Base-by-base conservation (phyloP, 805 yeast species). In the Kodamaea jinghongensis region DNA sequence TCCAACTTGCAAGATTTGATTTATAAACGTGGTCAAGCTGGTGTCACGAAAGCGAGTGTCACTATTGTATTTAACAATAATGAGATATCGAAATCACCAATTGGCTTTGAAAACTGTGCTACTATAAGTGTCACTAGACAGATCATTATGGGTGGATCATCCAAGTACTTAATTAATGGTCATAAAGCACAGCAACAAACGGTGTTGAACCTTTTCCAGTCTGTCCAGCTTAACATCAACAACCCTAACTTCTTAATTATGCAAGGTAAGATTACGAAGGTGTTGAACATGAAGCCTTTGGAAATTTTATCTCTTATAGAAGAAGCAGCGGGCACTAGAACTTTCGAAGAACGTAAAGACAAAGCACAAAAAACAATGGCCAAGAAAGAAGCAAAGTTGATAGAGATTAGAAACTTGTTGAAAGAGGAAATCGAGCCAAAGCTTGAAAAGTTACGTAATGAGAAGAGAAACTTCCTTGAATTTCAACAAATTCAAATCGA, bases 221-320 rank as follows among this genome's bases (percentile, higher is more conserved):
- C 95, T 12, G 96, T 95, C 15, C 99, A 93, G 63, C 75, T 93
- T 46, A 93, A 93, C 57, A 91, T 93, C 60, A 93, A 93, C 61
- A 93, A 91, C 57, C 99, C 99, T 23, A 93, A 93, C 60, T 93
- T 93, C 63, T 73, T 93, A 51, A 93, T 93, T 55, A 93, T 95
- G 99, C 99, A 93, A 65, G 99, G 99, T 44, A 87, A 89, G 58
- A 93, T 95, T 65, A 95, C 99, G 25, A 91, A 93, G 60, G 97
- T 93, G 48, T 73, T 93, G 54, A 93, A 93, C 60, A 93, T 93
- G 98, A 88, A 86, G 52, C 95, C 99, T 1, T 69, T 79, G 1
- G 98, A 93, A 60, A 86, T 91, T 30, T 64, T 93, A 47, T 82
- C 96, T 4, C 72, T 93, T 50, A 88, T 93, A 39, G 99, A 93